Base-by-base conservation (phyloP, 225 moss, liverwort and hornwort species). In the Pseudisothecium myosuroides region DNA sequence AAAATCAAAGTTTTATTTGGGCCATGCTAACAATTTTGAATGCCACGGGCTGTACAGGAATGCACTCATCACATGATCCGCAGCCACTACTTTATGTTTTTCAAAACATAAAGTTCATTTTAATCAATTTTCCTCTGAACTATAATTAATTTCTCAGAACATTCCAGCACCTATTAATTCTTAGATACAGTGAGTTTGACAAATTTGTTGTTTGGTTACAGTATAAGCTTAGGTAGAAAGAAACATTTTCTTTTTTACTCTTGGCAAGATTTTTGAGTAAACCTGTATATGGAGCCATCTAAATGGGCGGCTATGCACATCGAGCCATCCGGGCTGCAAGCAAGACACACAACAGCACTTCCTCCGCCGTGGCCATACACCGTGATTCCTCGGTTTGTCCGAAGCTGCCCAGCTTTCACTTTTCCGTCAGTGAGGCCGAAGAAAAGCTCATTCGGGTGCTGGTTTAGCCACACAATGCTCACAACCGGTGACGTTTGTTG, bases 261-360 rank as follows among this genome's bases (percentile, higher is more conserved):
- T 32, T 55, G 55, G 54, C 10, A 5, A 24, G 37, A 37, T 6
- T 75, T n/a, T 41, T 76, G 34, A 32, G 15, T 6, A 3, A 61
- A 98, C 98, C 97, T 98, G 94, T 98, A 97, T 66, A 98, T 95
- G 56, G 96, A 96, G 73, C 98, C 98, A 91, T 98, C 98, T 60
- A 97, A 82, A 66, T 98, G 97, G 78, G 95, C 97, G 12, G 91
- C 96, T 20, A 97, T 92, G 74, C 95, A 95, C 5, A 85, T 87
- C 2, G 84, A 85, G 58, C 97, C 96, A 79, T 96, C 92, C 0
- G 93, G 95, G 90, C 91, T 95, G 63, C 91, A 94, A 14, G 94
- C 94, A 34, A 98, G 90, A 88, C 97, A 89, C 29, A 94, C 91
- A 49, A 97, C 94, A 2, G 97, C 93, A 50, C 95, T 96, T 64